These are phyloP conservation scores for Malassezia restricta DNA, from an alignment of 1,284 basidiomycete species.

Conservation along the genomic window DNA sequence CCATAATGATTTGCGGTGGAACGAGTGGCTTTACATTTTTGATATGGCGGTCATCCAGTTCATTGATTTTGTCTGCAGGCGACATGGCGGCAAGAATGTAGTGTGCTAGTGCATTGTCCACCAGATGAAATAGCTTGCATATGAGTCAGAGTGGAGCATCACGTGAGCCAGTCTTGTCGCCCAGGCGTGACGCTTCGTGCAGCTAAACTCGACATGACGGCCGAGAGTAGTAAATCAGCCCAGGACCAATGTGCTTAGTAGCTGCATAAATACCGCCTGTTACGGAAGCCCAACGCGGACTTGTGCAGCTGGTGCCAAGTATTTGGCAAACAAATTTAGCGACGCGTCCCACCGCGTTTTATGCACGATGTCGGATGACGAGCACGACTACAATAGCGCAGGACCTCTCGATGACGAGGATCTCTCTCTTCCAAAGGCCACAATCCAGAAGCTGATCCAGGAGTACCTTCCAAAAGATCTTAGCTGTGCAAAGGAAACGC, in stretches of 20 bases:
- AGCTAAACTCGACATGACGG: no score
- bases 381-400: constrained; percentile 53
- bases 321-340: not conserved
- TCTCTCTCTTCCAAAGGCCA: constrained; percentile 86
- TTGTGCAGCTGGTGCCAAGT: not conserved
- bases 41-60: constrained; percentile 42
- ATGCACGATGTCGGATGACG: constrained; percentile 65
- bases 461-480: constrained; percentile 80
- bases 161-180: not conserved
- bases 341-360: not conserved
- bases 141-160: not conserved
- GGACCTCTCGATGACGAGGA: constrained; percentile 63
- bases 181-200: not conserved
- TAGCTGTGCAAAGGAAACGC: constrained; percentile 85
- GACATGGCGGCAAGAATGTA: constrained; percentile 7
- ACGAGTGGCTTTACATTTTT: constrained; percentile 40
- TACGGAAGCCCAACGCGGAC: no score
- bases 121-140: not conserved
- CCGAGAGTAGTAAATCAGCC: no score
- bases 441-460: constrained; percentile 88
- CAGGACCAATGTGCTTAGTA: no score
- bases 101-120: not conserved
- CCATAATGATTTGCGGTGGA: constrained; percentile 40
- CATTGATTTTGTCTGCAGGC: constrained; percentile 31
- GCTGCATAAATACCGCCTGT: no score